Evolutionary conservation across 2,329 filamentous ascomycete genomes (phyloP), one percentile per base, ranked within the genome.

Genomic region (Orbilia blumenaviensis): DNA sequence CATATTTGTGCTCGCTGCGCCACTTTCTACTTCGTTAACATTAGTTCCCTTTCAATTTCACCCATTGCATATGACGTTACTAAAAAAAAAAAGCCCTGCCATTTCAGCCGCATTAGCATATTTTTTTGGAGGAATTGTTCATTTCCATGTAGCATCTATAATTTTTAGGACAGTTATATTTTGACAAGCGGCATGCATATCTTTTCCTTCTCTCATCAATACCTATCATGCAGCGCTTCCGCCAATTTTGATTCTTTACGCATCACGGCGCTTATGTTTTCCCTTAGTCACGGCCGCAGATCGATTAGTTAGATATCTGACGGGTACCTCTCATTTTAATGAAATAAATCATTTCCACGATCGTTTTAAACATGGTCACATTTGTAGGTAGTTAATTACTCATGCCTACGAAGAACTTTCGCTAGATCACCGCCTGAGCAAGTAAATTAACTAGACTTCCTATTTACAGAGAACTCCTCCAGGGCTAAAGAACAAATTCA

Each of bases 271-370:
- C 32, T 38, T 25, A 56, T 38, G 52, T 56, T 56, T 25, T 23
- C 18, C 52, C 23, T 56, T n/a, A n/a, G 32, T 38, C 14, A 56
- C 52, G 52, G 52, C 52, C 52, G 52, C 52, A 5, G 29, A 56
- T 12, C 32, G 52, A 56, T 38, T 32, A 38, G 9, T 18, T 38
- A 25, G 9, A 25, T 29, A 56, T 36, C 52, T 36, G 2, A 56
- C 18, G 52, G 32, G 29, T 56, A 36, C 32, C 32, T 56, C 21
- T 56, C 52, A 10, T 56, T 56, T 38, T 10, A 10, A n/a, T n/a
- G n/a, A n/a, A n/a, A n/a, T n/a, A n/a, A n/a, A n/a, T n/a, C n/a
- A n/a, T n/a, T n/a, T n/a, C n/a, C n/a, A n/a, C n/a, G n/a, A n/a
- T n/a, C n/a, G n/a, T n/a, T n/a, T n/a, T n/a, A n/a, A n/a, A n/a